Percentiles rank a stretch among this genome's conserved stretches.
Evolutionary conservation across 2,329 filamentous ascomycete genomes (phyloP).

Genomic region (Stachybotrys chartarum): DNA sequence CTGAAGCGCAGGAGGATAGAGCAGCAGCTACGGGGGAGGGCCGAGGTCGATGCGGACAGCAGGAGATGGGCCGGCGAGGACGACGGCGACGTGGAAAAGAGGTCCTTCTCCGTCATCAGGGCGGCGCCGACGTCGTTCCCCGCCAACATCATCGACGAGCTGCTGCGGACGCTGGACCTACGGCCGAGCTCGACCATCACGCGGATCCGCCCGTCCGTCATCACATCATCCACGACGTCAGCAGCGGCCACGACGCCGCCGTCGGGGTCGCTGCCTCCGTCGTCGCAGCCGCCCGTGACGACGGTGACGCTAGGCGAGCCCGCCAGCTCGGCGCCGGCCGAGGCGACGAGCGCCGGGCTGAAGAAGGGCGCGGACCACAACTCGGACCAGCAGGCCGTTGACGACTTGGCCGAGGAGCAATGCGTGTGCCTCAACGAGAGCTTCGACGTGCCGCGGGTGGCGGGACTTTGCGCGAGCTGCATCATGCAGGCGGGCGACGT

Average conservation of each 20-base stretch:
- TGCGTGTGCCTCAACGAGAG: conserved; percentile 32
- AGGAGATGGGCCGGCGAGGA: conserved; percentile 1
- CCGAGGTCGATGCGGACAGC: conserved; percentile 7
- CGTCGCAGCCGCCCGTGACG: background rate
- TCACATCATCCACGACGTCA: background rate
- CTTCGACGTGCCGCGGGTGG: conserved; percentile 30
- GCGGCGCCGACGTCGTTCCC: conserved; percentile 24
- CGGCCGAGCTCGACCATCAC: conserved; percentile 5
- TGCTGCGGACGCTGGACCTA: conserved; percentile 2
- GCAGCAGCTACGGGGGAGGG: conserved; percentile 1
- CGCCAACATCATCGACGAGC: conserved; percentile 5
- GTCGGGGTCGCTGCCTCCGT: background rate
- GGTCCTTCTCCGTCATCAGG: conserved; percentile 20
- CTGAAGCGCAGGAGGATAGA: conserved; percentile 17
- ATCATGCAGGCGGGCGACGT: conserved; percentile 21
- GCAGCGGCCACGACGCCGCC: background rate
- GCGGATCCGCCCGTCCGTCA: conserved; percentile 3
- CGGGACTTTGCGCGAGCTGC: conserved; percentile 30
- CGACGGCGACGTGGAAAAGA: conserved; percentile 8
- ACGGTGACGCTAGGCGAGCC: background rate
- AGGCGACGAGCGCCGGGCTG: conserved; percentile 3
- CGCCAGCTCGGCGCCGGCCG: background rate
- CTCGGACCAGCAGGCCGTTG: conserved; percentile 8
- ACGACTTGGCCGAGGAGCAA: conserved; percentile 20
- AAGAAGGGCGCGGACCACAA: conserved; percentile 7